Percentiles rank a stretch among this genome's conserved stretches.
Conservation (phyloP, 2,329 filamentous ascomycete species). For the Pyrenochaeta sp. region DNA sequence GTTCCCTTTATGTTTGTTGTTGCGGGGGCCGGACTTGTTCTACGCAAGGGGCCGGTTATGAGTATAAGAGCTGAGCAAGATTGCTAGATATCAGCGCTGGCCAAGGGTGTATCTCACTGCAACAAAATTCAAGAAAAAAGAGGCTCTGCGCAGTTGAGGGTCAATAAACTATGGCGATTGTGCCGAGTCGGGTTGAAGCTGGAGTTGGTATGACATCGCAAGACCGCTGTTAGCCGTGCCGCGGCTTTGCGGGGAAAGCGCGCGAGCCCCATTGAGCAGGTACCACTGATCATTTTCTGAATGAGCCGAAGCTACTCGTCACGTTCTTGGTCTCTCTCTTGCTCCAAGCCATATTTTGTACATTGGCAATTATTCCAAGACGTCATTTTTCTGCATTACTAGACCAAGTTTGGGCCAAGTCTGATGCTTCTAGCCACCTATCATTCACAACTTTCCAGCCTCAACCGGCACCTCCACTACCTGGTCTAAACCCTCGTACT, state of each 20-base stretch:
- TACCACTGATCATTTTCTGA: not conserved
- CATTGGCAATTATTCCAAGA: not conserved
- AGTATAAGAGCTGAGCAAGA: not conserved
- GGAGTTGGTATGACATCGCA: conserved; percentile 23
- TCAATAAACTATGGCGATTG: conserved; percentile 11
- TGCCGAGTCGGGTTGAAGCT: conserved; percentile 29
- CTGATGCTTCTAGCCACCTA: not conserved
- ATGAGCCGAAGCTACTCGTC: not conserved
- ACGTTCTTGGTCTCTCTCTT: not conserved
- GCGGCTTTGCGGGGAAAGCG: conserved; percentile 27
- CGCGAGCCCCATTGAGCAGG: conserved; percentile 17
- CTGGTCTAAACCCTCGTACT: conserved; percentile 88
- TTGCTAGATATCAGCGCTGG: not conserved
- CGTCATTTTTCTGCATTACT: not conserved
- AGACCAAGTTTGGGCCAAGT: not conserved
- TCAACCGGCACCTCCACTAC: conserved; percentile 73
- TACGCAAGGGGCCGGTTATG: not conserved
- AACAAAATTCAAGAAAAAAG: not conserved
- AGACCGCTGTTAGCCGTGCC: conserved; percentile 38
- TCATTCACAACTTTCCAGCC: conserved; percentile 27
- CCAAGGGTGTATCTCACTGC: not conserved
- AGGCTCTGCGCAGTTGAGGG: conserved; percentile 5
- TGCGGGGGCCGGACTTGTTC: not conserved
- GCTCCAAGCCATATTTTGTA: not conserved
- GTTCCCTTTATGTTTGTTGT: not conserved